Percentiles rank a stretch among this genome's conserved stretches.
Conservation (phyloP, 1,139 yeast genomes). For the Saccharomycopsis hybrid region DNA sequence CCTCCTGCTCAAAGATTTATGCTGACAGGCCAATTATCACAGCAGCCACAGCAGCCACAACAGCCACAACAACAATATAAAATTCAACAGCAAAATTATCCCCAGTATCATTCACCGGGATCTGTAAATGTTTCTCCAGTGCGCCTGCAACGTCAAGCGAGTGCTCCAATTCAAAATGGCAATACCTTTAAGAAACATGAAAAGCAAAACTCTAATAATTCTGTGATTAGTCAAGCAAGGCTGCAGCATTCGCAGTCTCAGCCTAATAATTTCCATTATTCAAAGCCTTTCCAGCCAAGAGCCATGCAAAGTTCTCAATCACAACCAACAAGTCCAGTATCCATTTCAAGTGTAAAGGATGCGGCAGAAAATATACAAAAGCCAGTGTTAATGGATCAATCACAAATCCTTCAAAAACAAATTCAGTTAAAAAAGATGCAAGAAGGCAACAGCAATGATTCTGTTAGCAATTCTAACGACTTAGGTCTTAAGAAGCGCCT, state of each 20-base stretch:
- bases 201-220: constrained; percentile 1
- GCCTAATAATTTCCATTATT: not conserved
- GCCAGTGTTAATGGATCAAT: constrained; percentile 4
- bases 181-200: constrained; percentile 1
- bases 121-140: not conserved
- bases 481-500: too few species aligned
- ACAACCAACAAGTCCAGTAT: constrained; percentile 16
- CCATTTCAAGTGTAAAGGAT: not conserved
- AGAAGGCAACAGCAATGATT: too few species aligned
- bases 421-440: not conserved
- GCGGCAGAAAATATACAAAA: not conserved
- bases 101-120: too few species aligned
- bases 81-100: not conserved
- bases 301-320: not conserved
- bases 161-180: not conserved
- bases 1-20: constrained; percentile 2
- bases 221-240: not conserved
- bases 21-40: constrained; percentile 1
- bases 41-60: not conserved
- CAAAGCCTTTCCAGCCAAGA: not conserved
- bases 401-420: constrained; percentile 7
- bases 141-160: constrained; percentile 1
- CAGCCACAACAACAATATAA: not conserved
- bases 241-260: not conserved
- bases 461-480: too few species aligned